Conservation (phyloP, 768 basidiomycete genomes). For the Macrolepiota fuliginosa region DNA sequence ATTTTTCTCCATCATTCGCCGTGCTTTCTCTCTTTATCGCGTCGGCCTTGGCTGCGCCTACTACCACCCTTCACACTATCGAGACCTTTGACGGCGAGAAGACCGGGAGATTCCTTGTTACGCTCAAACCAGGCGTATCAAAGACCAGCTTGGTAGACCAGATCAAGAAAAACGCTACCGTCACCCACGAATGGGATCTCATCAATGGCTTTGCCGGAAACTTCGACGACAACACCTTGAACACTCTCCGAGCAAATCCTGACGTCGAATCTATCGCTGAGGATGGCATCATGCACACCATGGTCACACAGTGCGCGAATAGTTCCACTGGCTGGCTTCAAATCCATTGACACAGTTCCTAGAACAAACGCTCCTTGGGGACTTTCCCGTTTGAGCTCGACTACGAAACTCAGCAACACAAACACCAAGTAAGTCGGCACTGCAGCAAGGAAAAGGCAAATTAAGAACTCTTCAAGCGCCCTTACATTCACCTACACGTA, state of each 20-base stretch:
- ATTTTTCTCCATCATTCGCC: slow-evolving; percentile 1
- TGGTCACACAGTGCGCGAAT: slow-evolving; percentile 19
- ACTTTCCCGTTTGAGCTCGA: slow-evolving; percentile 24
- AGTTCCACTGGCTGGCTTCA: too few species aligned
- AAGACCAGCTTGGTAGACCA: slow-evolving; percentile 17
- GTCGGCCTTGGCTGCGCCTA: slow-evolving; percentile 18
- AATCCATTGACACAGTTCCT: background rate
- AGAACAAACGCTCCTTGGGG: slow-evolving; percentile 25
- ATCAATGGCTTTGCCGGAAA: slow-evolving; percentile 32
- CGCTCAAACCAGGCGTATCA: slow-evolving; percentile 26
- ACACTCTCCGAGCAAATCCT: slow-evolving; percentile 21
- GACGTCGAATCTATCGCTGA: slow-evolving; percentile 28
- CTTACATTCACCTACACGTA: slow-evolving; percentile 21
- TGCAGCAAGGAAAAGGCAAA: background rate
- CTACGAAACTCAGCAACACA: slow-evolving; percentile 15
- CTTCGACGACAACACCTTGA: slow-evolving; percentile 21
- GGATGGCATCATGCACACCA: slow-evolving; percentile 27
- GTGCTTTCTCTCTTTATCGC: slow-evolving; percentile 13
- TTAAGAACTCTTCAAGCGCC: background rate
- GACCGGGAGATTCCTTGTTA: slow-evolving; percentile 28
- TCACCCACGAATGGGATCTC: slow-evolving; percentile 22
- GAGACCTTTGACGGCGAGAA: slow-evolving; percentile 23
- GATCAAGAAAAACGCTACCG: slow-evolving; percentile 8
- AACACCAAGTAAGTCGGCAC: background rate
- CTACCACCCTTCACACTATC: slow-evolving; percentile 19